Percentiles rank a stretch among this genome's conserved stretches.
Conservation (phyloP, 2,329 filamentous ascomycete species). For the Neofusicoccum cordaticola region DNA sequence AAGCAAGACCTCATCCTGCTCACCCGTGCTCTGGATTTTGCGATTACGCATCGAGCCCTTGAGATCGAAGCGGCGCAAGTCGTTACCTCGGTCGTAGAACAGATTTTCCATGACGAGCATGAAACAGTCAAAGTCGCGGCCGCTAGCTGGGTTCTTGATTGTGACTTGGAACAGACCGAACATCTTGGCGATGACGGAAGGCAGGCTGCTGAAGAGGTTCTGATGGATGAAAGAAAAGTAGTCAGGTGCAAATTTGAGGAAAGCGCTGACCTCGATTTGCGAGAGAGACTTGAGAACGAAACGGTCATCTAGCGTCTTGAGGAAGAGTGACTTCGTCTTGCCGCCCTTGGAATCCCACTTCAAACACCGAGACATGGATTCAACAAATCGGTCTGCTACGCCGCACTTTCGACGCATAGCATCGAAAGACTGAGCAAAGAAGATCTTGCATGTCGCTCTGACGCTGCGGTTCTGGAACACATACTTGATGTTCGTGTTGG, state of each 20-base stretch:
- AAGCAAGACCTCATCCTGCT: conserved; percentile 91
- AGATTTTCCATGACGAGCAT: conserved; percentile 95
- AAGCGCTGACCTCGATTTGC: conserved; percentile 87
- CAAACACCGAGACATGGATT: conserved; percentile 89
- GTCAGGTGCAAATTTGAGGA: conserved; percentile 90
- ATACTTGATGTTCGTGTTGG: conserved; percentile 92
- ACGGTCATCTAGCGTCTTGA: conserved; percentile 93
- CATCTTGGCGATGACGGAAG: conserved; percentile 98
- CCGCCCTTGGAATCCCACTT: conserved; percentile 99
- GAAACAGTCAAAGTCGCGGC: conserved; percentile 91
- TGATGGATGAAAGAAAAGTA: conserved; percentile 98
- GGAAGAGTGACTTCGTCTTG: conserved; percentile 94
- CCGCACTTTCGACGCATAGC: conserved; percentile 90
- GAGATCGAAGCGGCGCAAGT: conserved; percentile 71
- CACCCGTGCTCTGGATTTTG: conserved; percentile 92
- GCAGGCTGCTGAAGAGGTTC: conserved; percentile 86
- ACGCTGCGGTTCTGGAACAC: conserved; percentile 93
- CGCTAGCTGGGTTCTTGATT: conserved; percentile 90
- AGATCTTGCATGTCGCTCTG: conserved; percentile 95
- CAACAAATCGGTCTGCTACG: conserved; percentile 87
- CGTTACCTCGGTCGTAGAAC: conserved; percentile 90
- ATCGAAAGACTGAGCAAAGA: conserved; percentile 97
- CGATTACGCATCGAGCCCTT: conserved; percentile 99
- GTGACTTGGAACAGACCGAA: conserved; percentile 96
- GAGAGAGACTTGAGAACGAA: conserved; percentile 91